Conservation (phyloP, 306 rosid species). For the Trichosanthes cucumerina region DNA sequence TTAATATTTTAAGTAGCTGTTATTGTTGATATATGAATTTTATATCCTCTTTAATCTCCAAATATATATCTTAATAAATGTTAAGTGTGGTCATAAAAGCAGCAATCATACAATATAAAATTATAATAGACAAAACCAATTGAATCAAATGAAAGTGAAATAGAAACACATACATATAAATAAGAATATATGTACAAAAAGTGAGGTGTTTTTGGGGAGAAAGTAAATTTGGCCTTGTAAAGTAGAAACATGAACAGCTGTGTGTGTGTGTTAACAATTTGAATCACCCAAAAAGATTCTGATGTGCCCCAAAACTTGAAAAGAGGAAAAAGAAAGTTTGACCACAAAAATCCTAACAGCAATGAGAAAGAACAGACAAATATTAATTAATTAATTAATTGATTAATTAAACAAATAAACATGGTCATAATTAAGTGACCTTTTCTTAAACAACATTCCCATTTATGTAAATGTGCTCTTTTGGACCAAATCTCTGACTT, state of each 20-base stretch:
- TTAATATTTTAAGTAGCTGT: not conserved
- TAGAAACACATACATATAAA: not conserved
- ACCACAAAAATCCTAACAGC: not conserved
- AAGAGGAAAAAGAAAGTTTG: slow-evolving; percentile 7
- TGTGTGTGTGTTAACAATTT: not conserved
- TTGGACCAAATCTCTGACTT: slow-evolving; percentile 11
- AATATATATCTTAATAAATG: too few species aligned
- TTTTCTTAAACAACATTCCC: not conserved
- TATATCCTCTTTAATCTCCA: not conserved
- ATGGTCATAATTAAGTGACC: not conserved
- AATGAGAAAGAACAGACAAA: not conserved
- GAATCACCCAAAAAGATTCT: not conserved
- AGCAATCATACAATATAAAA: too few species aligned
- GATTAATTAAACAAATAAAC: not conserved
- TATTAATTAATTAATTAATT: not conserved
- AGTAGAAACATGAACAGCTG: slow-evolving; percentile 4
- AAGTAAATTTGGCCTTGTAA: not conserved
- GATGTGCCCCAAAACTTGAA: slow-evolving; percentile 1
- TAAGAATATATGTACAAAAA: not conserved
- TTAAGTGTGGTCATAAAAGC: too few species aligned
- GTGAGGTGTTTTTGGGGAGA: not conserved
- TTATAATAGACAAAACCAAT: not conserved
- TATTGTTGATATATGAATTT: not conserved
- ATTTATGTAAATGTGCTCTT: not conserved
- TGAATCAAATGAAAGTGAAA: not conserved